These are phyloP conservation scores for Gamsiella multidivaricata DNA, from an alignment of 192 early-diverging fungal species.

Conservation along the genomic window DNA sequence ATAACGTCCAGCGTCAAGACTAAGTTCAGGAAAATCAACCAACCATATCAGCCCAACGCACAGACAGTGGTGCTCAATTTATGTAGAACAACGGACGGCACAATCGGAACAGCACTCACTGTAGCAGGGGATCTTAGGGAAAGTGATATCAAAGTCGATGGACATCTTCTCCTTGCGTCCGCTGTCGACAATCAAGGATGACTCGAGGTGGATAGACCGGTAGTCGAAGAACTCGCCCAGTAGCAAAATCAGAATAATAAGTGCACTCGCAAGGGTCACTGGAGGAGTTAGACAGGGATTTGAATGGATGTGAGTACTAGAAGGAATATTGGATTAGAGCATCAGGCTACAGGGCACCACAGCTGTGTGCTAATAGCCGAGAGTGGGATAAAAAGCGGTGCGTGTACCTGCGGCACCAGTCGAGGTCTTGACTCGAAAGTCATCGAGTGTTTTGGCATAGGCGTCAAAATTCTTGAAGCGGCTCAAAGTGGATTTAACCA, in stretches of 20 bases:
- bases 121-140: constrained; percentile 92
- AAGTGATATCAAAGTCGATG: constrained; percentile 91
- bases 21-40: constrained; percentile 11
- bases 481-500: constrained; percentile 64
- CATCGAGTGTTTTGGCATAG: constrained; percentile 98
- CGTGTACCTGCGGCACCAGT: constrained; percentile 43
- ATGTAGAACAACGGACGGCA: constrained; percentile 57
- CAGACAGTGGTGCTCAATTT: background rate
- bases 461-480: constrained; percentile 77
- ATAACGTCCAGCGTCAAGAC: constrained; percentile 94
- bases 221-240: constrained; percentile 89
- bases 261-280: constrained; percentile 83
- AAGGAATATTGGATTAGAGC: too few relatives aligned
- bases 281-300: background rate
- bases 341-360: too few relatives aligned
- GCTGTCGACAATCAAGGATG: constrained; percentile 85
- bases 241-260: constrained; percentile 81
- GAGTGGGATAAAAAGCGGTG: too few relatives aligned
- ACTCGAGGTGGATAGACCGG: constrained; percentile 69
- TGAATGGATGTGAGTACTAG: too few relatives aligned
- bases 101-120: too few relatives aligned
- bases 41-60: constrained; percentile 1
- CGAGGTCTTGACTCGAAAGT: constrained; percentile 74
- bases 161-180: constrained; percentile 88
- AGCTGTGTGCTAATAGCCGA: too few relatives aligned